A percentile compares a stretch with the other conserved stretches of the same genome.
Conservation (phyloP, 768 basidiomycete genomes). For the Paxillus rubicundulus region DNA sequence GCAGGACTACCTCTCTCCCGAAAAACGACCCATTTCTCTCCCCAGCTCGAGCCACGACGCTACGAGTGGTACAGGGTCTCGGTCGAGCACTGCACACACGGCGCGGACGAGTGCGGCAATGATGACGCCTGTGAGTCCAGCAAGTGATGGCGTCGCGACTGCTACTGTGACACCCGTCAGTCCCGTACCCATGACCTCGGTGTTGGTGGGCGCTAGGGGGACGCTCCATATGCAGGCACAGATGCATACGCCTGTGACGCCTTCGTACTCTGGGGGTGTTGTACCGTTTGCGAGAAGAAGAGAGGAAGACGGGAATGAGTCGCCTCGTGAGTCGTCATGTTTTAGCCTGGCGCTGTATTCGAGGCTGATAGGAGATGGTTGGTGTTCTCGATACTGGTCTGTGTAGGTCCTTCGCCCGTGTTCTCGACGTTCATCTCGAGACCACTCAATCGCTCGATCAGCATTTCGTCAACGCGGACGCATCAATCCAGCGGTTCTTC, state of each 20-base stretch:
- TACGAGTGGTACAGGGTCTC: constrained; percentile 19
- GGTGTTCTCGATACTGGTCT: not conserved
- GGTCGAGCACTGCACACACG: constrained; percentile 29
- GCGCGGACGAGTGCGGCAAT: constrained; percentile 32
- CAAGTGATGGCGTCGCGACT: constrained; percentile 18
- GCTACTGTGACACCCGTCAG: constrained; percentile 27
- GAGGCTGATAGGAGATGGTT: not conserved
- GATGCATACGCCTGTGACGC: constrained; percentile 21
- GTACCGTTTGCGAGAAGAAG: constrained; percentile 24
- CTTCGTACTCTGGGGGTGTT: constrained; percentile 18
- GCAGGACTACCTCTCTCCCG: constrained; percentile 59
- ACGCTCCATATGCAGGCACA: constrained; percentile 11
- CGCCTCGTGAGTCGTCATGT: constrained; percentile 40
- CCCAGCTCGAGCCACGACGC: constrained; percentile 23
- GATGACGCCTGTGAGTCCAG: constrained; percentile 26
- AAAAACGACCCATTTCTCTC: constrained; percentile 36
- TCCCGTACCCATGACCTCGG: constrained; percentile 29
- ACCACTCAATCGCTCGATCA: constrained; percentile 62
- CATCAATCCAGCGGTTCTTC: constrained; percentile 45
- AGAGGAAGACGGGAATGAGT: constrained; percentile 30
- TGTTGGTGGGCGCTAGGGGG: constrained; percentile 18
- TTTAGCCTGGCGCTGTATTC: not conserved
- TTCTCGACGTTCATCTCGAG: constrained; percentile 60
- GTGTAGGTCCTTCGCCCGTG: constrained; percentile 46
- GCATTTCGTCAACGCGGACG: constrained; percentile 60